Base-by-base conservation (phyloP, 495 filamentous ascomycete species). In the Penicillium antarcticum region DNA sequence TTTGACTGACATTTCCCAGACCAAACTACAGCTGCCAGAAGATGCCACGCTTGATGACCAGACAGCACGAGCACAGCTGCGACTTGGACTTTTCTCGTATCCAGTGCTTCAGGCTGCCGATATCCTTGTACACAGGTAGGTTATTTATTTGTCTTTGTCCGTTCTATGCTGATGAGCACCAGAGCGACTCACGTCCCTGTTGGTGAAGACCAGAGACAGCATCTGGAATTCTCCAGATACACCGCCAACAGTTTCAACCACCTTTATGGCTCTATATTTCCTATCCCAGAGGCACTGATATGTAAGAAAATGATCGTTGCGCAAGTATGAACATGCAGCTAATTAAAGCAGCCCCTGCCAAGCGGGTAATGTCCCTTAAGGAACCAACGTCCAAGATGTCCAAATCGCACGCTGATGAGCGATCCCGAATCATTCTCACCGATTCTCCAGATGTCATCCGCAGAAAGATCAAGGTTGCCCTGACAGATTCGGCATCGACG, bases 41-140 rank as follows among this genome's bases (percentile, higher is more conserved):
- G 74, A 85, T 35, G 63, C 74, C 1, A 75, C 69, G 2, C 65
- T 81, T 3, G 63, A 86, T 1, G 69, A 84, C 38, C 68, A 77
- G 3, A 63, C 65, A 4, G 75, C 77, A 39, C 82, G 77, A 47
- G 63, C 73, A 9, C 79, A 79, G 34, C 72, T 95, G 46, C 91
- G 91, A 61, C 79, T 95, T 11, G 95, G 94, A n/a, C 78, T 98
- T 5, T 95, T 96, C 73, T 94, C 91, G 9, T 98, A 98, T 62
- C 94, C 94, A 12, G 89, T 98, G 18, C 80, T 98, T 11, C 92
- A 97, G 65, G 92, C 94, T 23, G 94, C 95, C 29, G 94, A 98
- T 68, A 89, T 98, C 38, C 80, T 98, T 19, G 77, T 96, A 12
- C 89, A 97, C 63, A 76, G 84, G 86, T 88, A 61, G 24, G 66